Evolutionary conservation across 345 rosid species (phyloP), one percentile per base, ranked within the genome.

Genomic region (Citrus inodora): DNA sequence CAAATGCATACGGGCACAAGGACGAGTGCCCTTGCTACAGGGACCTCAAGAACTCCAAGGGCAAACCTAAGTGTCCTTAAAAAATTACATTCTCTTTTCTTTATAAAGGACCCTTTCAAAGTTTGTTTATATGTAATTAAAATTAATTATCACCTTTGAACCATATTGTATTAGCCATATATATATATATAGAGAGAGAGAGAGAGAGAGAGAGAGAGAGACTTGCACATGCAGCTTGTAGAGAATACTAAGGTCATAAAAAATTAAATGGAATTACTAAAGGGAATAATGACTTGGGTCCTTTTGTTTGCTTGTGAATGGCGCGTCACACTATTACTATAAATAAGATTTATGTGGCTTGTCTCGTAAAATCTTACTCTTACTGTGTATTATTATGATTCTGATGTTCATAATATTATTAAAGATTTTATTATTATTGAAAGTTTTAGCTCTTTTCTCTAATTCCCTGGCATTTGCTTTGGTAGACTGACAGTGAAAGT

Each of bases 1-100:
- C 4, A 46, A 46, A 46, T 13, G 51, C 51, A 46, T 92, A 76
- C 5, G 97, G 97, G 40, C 70, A 91, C 88, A 94, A 90, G 88
- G 63, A 89, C 55, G 90, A 92, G 79, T 94, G 98, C 61, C 94
- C 94, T 67, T 92, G 97, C 81, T 92, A 94, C 80, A 82, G 87
- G 22, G 89, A 89, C 86, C 9, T 84, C 86, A 90, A 82, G 89
- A 92, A 89, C 82, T 86, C 92, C 70, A 94, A 94, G 89, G 93
- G 92, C 79, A 32, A 76, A 7, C 75, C 93, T 27, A 90, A 92
- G 83, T 92, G 98, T 84, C 98, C 97, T 83, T 92, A 82, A 89
- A 25, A 25, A 89, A 14, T 42, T 51, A 37, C n/a, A 1, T 22
- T 10, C 16, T 56, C 27, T 17, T 74, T 28, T 40, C 7, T 22